These are phyloP conservation scores for Lentithecium fluviatile DNA, from an alignment of 495 filamentous ascomycete genomes.

Conservation along the genomic window DNA sequence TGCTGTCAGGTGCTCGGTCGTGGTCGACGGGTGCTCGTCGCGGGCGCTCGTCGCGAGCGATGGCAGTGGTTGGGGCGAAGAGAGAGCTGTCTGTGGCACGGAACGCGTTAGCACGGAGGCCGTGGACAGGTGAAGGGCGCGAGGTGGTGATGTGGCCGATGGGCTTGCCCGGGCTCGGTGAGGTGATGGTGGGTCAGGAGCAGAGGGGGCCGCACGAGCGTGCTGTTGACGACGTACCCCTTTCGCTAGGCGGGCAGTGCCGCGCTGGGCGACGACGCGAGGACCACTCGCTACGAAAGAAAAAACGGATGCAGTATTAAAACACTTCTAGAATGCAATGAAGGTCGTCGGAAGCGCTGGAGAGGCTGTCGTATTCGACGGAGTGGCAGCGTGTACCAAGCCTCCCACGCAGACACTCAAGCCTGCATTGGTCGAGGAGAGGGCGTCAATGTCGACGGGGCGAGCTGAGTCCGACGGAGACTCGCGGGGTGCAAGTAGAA, in stretches of 20 bases:
- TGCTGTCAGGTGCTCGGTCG: slow-evolving; percentile 7
- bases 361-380: slow-evolving; percentile 35
- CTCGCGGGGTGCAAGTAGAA: slow-evolving; percentile 20
- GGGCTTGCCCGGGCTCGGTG: neutral
- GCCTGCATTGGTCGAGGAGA: slow-evolving; percentile 34
- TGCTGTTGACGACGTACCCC: slow-evolving; percentile 35
- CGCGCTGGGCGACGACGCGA: slow-evolving; percentile 22
- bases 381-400: slow-evolving; percentile 38
- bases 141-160: neutral
- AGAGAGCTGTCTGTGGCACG: slow-evolving; percentile 2
- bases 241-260: slow-evolving; percentile 17
- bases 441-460: slow-evolving; percentile 29
- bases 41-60: slow-evolving; percentile 3
- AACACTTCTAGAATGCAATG: slow-evolving; percentile 36
- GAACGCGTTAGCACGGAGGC: slow-evolving; percentile 5
- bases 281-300: slow-evolving; percentile 7
- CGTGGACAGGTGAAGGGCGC: neutral
- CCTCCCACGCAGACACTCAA: slow-evolving; percentile 36
- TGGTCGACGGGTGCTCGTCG: slow-evolving; percentile 1
- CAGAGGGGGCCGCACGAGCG: slow-evolving; percentile 3
- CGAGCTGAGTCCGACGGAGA: slow-evolving; percentile 10
- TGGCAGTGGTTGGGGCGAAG: slow-evolving; percentile 2
- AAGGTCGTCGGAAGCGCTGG: slow-evolving; percentile 21
- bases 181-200: slow-evolving; percentile 10
- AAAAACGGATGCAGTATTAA: slow-evolving; percentile 28